phyloP scores from a whole-genome alignment of 176 grass and related monocot genomes.

The Guadua angustifolia region DNA sequence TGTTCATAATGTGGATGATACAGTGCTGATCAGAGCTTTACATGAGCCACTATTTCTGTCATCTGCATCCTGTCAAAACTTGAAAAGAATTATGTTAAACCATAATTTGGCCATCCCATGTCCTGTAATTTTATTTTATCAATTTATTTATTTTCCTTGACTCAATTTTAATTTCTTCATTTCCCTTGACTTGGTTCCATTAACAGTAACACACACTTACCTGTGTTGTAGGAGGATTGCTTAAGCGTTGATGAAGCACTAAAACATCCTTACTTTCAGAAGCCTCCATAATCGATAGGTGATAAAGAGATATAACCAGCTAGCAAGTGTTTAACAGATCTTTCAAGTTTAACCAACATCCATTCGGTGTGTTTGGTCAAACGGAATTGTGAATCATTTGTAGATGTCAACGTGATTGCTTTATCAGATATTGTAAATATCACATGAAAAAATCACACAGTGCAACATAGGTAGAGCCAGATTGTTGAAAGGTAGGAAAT shows the following conservation, averaged over 20 bases:
- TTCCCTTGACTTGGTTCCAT: conserved; percentile 1
- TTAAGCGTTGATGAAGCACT: conserved; percentile 86
- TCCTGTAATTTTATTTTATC: not conserved
- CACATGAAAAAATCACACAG: no score
- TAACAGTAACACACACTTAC: not conserved
- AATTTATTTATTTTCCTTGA: not conserved
- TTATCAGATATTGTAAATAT: no score
- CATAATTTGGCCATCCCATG: not conserved
- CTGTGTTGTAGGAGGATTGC: conserved; percentile 70
- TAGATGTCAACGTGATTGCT: no score
- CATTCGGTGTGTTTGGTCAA: no score
- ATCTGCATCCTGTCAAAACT: not conserved
- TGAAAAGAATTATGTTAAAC: not conserved
- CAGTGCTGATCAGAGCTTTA: not conserved
- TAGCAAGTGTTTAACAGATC: no score
- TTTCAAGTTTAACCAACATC: no score
- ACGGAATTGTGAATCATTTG: no score
- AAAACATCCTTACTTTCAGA: conserved; percentile 86
- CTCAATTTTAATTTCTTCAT: not conserved
- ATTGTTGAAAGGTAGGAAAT: no score
- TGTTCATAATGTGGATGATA: not conserved
- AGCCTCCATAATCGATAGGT: conserved; percentile 21
- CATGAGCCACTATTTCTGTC: not conserved
- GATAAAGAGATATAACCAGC: no score
- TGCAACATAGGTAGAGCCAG: no score